Percentiles rank a stretch among this genome's conserved stretches.
Conservation (phyloP, 2,329 filamentous ascomycete species). For the Fusarium dimerum region DNA sequence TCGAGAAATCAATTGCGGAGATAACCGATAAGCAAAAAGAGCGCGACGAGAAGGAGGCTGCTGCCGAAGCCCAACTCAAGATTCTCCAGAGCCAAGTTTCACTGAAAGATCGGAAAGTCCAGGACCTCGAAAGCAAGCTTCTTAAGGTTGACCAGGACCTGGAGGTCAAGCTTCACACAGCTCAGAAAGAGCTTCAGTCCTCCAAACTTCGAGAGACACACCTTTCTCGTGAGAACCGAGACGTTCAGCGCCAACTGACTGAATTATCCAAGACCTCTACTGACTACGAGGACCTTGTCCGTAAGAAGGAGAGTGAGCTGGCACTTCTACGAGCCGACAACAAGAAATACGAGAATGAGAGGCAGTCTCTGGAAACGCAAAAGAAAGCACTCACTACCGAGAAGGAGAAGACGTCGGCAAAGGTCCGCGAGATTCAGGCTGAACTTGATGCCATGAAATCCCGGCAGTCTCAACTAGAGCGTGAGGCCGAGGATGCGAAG, state of each 20-base stretch:
- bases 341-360: slow-evolving; percentile 80
- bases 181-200: slow-evolving; percentile 77
- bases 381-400: slow-evolving; percentile 70
- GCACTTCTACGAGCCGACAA: slow-evolving; percentile 82
- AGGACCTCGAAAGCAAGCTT: slow-evolving; percentile 82
- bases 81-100: slow-evolving; percentile 89
- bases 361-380: slow-evolving; percentile 75
- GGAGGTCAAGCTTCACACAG: slow-evolving; percentile 76
- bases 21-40: slow-evolving; percentile 71
- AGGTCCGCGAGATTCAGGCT: slow-evolving; percentile 82
- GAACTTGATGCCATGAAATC: slow-evolving; percentile 85
- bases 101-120: slow-evolving; percentile 85
- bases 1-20: slow-evolving; percentile 72
- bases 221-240: slow-evolving; percentile 76
- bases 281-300: slow-evolving; percentile 90
- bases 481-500: slow-evolving; percentile 87
- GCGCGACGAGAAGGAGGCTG: slow-evolving; percentile 73
- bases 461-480: slow-evolving; percentile 80
- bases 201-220: slow-evolving; percentile 75
- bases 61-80: slow-evolving; percentile 79
- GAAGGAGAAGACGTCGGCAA: slow-evolving; percentile 75
- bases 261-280: slow-evolving; percentile 90
- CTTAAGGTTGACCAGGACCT: slow-evolving; percentile 85
- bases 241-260: slow-evolving; percentile 80
- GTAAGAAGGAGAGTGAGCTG: slow-evolving; percentile 92